Conservation (phyloP, 495 filamentous ascomycete species). For the Lentithecium fluviatile region DNA sequence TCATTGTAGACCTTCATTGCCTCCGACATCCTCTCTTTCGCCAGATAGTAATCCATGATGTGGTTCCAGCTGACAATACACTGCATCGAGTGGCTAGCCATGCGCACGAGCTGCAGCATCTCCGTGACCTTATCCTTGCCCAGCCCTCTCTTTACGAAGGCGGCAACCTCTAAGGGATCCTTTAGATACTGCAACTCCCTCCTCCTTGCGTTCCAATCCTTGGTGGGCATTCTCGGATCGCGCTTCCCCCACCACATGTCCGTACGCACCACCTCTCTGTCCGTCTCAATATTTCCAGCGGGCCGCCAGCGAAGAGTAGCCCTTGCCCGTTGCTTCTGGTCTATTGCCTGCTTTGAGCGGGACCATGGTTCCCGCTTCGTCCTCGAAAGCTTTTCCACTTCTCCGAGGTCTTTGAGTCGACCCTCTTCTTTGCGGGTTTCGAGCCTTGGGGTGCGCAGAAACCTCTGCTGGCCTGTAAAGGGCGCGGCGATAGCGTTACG, state of each 20-base stretch:
- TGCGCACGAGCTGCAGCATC: conserved; percentile 64
- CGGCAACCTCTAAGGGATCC: conserved; percentile 66
- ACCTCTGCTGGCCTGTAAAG: conserved; percentile 10
- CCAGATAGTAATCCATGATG: conserved; percentile 69
- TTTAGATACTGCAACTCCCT: conserved; percentile 61
- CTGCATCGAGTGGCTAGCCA: conserved; percentile 59
- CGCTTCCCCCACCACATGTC: conserved; percentile 3
- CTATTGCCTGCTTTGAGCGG: conserved; percentile 8
- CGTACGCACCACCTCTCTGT: background rate
- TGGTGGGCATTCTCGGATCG: conserved; percentile 8
- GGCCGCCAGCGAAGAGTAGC: background rate
- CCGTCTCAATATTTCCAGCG: background rate
- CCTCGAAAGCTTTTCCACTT: conserved; percentile 3
- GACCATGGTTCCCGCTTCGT: conserved; percentile 17
- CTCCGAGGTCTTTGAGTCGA: background rate
- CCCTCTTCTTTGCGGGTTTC: background rate
- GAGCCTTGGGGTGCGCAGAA: conserved; percentile 1
- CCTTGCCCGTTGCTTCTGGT: background rate
- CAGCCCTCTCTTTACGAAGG: conserved; percentile 60
- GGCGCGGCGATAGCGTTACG: background rate
- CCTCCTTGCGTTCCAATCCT: conserved; percentile 22
- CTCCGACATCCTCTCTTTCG: conserved; percentile 53
- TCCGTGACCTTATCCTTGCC: conserved; percentile 55
- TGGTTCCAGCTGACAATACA: conserved; percentile 83
- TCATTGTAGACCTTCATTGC: conserved; percentile 84